Conservation (phyloP, 2,329 filamentous ascomycete genomes). For the Sordariomycetes sp. region DNA sequence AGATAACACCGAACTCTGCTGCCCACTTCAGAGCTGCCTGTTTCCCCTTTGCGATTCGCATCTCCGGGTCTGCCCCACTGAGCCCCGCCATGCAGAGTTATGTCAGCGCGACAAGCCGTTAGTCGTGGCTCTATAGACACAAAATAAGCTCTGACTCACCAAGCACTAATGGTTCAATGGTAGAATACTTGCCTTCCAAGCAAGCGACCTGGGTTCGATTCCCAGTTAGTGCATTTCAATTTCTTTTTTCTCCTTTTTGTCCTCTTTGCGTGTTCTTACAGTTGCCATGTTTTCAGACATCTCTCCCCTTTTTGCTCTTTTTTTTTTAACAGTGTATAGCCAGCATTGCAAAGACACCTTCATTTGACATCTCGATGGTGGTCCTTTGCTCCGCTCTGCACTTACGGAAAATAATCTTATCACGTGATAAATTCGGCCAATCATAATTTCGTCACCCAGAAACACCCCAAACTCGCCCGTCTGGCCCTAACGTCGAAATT, state of each 20-base stretch:
- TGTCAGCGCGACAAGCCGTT: not conserved
- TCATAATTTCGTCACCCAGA: not conserved
- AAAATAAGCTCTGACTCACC: not conserved
- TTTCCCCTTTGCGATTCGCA: not conserved
- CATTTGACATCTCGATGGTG: too few species aligned
- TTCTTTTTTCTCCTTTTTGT: too few species aligned
- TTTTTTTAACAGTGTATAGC: not conserved
- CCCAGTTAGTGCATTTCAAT: slow-evolving; percentile 3
- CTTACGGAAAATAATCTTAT: not conserved
- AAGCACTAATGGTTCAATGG: slow-evolving; percentile 4
- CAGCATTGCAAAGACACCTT: too few species aligned
- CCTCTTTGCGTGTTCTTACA: not conserved
- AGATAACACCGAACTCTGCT: not conserved
- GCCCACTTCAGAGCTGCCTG: not conserved
- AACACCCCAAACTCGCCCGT: not conserved
- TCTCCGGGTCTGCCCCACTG: not conserved
- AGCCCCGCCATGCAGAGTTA: slow-evolving; percentile 1
- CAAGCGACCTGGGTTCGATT: slow-evolving; percentile 5
- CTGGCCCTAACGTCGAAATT: slow-evolving; percentile 1
- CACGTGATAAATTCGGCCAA: slow-evolving; percentile 1
- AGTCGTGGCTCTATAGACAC: not conserved
- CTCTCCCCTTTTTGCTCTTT: not conserved
- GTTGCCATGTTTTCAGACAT: not conserved
- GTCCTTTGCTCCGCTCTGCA: too few species aligned
- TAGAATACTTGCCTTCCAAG: slow-evolving; percentile 6